Percentiles rank a stretch among this genome's conserved stretches.
phyloP scores from a whole-genome alignment of 2,329 filamentous ascomycete genomes.

The Colletotrichum karsti region DNA sequence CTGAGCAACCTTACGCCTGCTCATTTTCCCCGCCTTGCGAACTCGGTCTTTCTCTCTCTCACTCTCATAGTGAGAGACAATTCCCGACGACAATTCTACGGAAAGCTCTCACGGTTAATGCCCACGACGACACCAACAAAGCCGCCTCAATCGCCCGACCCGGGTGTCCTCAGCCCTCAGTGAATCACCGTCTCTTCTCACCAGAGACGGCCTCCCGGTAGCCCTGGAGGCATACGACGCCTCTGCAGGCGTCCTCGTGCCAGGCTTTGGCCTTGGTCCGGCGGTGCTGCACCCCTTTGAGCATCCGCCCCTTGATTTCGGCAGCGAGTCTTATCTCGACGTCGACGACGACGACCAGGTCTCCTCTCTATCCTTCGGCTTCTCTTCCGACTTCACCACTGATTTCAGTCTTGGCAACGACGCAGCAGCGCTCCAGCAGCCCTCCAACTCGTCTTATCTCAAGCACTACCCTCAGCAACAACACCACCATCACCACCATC shows the following conservation, averaged over 20 bases:
- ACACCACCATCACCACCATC: slow-evolving; percentile 33
- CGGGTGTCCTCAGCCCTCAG: slow-evolving; percentile 3
- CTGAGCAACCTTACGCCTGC: not conserved
- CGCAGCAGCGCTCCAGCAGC: not conserved
- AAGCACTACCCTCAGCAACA: slow-evolving; percentile 31
- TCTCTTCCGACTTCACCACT: slow-evolving; percentile 23
- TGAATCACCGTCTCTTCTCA: slow-evolving; percentile 23
- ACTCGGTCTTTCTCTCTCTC: not conserved
- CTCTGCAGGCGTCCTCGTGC: slow-evolving; percentile 41
- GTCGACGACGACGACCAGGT: slow-evolving; percentile 25
- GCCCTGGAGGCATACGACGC: slow-evolving; percentile 45
- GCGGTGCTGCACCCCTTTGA: slow-evolving; percentile 35
- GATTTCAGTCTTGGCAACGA: slow-evolving; percentile 12
- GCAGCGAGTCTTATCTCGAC: slow-evolving; percentile 18
- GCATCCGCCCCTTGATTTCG: slow-evolving; percentile 26
- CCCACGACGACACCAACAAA: slow-evolving; percentile 3
- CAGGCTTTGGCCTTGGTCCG: slow-evolving; percentile 43
- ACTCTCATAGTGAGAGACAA: not conserved
- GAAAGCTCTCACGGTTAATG: slow-evolving; percentile 1
- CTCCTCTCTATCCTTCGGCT: slow-evolving; percentile 35
- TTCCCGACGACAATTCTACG: not conserved
- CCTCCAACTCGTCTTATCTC: slow-evolving; percentile 7
- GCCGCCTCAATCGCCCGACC: not conserved
- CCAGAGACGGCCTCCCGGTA: slow-evolving; percentile 35
- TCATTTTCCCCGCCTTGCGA: not conserved